Percentiles rank a stretch among this genome's conserved stretches.
Evolutionary conservation across 129 eudicot species (phyloP).

Genomic region (Escallonia herrerae): DNA sequence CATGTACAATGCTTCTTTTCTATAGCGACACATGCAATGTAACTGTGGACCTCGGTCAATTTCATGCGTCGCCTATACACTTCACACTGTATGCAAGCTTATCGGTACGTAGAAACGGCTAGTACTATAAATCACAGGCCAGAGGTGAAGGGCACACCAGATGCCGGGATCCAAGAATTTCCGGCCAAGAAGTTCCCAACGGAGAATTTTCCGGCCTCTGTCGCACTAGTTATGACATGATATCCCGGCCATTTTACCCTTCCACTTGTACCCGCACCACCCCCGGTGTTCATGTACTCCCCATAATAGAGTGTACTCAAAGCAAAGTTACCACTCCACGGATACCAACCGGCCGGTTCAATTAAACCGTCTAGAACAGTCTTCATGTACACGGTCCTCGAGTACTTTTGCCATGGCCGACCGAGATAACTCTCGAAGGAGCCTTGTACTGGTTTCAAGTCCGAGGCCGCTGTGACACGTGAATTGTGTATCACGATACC

Average conservation of each 20-base stretch:
- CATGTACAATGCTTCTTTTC: too few relatives aligned
- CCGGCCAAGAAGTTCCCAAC: constrained; percentile 50
- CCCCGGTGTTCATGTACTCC: constrained; percentile 31
- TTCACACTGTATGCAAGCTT: too few relatives aligned
- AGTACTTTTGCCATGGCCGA: constrained; percentile 37
- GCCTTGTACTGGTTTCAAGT: neutral
- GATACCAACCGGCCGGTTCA: constrained; percentile 31
- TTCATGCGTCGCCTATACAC: too few relatives aligned
- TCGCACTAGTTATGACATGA: constrained; percentile 14
- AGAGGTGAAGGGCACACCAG: constrained; percentile 40
- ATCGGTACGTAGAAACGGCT: too few relatives aligned
- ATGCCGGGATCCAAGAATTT: constrained; percentile 47
- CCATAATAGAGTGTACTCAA: constrained; percentile 24
- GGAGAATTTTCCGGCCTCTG: constrained; percentile 28
- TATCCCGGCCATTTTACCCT: constrained; percentile 46
- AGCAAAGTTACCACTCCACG: constrained; percentile 15
- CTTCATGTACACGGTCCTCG: constrained; percentile 24
- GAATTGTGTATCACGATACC: constrained; percentile 38
- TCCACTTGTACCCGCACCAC: constrained; percentile 20
- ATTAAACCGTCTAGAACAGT: constrained; percentile 18
- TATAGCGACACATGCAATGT: too few relatives aligned
- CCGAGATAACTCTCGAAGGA: constrained; percentile 28
- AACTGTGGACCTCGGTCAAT: too few relatives aligned
- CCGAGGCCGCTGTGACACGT: constrained; percentile 21
- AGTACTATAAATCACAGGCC: constrained; percentile 25